These are phyloP conservation scores for Sonneratia alba DNA, from an alignment of 345 rosid species.

Conservation along the genomic window DNA sequence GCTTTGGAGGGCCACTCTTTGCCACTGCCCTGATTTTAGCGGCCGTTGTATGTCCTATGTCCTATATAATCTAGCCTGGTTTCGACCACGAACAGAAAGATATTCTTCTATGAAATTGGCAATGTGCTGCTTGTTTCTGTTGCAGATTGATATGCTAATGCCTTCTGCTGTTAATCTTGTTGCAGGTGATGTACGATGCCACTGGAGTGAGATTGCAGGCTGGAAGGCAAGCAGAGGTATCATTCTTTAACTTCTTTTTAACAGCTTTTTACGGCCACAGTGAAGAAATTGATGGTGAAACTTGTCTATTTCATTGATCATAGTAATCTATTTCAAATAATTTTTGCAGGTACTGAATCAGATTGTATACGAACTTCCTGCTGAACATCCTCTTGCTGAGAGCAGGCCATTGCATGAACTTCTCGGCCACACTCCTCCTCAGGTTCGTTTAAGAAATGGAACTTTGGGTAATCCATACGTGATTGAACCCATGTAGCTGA, in stretches of 20 bases:
- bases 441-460: slow-evolving; percentile 31
- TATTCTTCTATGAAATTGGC: neutral
- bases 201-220: slow-evolving; percentile 92
- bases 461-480: neutral
- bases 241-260: slow-evolving; percentile 12
- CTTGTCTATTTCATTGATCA: neutral
- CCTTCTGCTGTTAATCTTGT: neutral
- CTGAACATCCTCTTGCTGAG: slow-evolving; percentile 91
- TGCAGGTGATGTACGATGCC: slow-evolving; percentile 95
- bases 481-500: neutral
- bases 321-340: neutral
- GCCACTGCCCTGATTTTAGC: slow-evolving; percentile 65
- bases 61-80: neutral
- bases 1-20: slow-evolving; percentile 68
- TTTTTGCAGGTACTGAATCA: slow-evolving; percentile 70
- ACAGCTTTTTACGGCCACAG: neutral
- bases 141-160: neutral
- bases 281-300: neutral
- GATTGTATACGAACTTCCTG: slow-evolving; percentile 90
- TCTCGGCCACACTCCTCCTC: slow-evolving; percentile 92
- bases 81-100: neutral
- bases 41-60: slow-evolving; percentile 43
- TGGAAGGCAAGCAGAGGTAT: slow-evolving; percentile 97
- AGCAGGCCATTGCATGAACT: slow-evolving; percentile 82
- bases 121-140: neutral